phyloP scores from a whole-genome alignment of 164 flowering plant species.

The Saururus chinensis region DNA sequence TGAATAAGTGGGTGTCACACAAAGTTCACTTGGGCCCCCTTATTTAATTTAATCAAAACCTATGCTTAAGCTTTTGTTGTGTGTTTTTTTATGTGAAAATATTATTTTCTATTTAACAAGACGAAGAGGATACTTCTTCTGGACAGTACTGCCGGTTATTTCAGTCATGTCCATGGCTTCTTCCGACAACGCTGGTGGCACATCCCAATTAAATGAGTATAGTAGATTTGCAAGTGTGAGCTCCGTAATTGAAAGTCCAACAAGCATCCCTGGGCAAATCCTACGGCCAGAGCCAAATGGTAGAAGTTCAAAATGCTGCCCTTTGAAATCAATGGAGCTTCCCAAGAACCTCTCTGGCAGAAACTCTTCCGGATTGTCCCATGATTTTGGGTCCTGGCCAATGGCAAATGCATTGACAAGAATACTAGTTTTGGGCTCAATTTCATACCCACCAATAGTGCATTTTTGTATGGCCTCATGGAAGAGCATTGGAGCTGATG shows the following conservation, averaged over 20 bases:
- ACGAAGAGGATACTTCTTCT: neutral
- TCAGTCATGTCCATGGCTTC: neutral
- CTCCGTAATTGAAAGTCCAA: neutral
- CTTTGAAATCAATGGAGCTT: neutral
- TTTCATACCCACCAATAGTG: neutral
- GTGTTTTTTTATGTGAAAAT: too few species aligned
- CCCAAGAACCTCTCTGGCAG: neutral
- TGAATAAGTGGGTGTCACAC: too few species aligned
- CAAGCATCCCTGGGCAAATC: neutral
- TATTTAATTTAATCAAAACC: too few species aligned
- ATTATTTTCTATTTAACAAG: too few species aligned
- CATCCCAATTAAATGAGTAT: neutral
- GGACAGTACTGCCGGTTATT: neutral
- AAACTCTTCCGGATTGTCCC: neutral
- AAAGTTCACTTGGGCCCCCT: too few species aligned
- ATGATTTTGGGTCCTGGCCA: neutral
- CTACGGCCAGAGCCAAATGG: constrained; percentile 1
- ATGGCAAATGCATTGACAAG: neutral
- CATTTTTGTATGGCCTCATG: neutral
- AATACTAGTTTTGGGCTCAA: neutral
- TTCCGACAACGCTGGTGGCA: neutral
- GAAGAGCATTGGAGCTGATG: neutral
- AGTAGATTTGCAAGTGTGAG: neutral
- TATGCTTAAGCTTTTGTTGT: too few species aligned
- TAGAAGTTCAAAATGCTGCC: neutral